Base-by-base conservation (phyloP, 2,329 filamentous ascomycete species). In the Diaporthe sp. region DNA sequence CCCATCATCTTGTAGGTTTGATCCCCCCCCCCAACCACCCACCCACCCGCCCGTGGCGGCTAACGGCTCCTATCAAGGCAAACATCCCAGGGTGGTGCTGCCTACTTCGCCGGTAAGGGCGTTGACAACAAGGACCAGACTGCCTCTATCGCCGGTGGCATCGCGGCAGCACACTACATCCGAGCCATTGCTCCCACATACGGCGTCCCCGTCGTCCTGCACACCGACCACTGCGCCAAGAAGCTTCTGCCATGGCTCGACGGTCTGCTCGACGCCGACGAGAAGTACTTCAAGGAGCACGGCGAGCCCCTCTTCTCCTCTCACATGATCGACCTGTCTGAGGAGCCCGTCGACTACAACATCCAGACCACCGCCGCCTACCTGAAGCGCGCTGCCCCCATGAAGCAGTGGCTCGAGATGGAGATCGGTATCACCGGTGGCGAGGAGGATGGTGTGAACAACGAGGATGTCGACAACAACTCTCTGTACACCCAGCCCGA, bases 381-480 rank as follows among this genome's bases (percentile, higher is more conserved):
- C 90, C 91, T 98, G 77, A 93, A 98, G 92, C 94, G 96, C 80
- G 94, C 94, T 83, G 95, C 95, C 66, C 95, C 96, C 80, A 95
- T 98, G 94, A 98, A 97, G 91, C 95, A 98, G 87, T 98, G 95
- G 95, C 92, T 99, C 79, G 97, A 99, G 92, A 99, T 98, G 96
- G 94, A 95, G 84, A 88, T 97, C 78, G 94, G 94, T 83, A 97
- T 98, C 87, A 98, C 97, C 76, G 96, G 96, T 88, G 95, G 96
- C 87, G 96, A 98, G 89, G 96, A 98, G 86, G 96, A 98, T 81
- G 96, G 96, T 87, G 96, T 98, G 85, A 97, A 98, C 93, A 98
- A 98, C 90, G 95, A 98, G 88, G 91, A 93, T 80, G 96, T 98
- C 79, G 96, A 98, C 91, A 98, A 98, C 92, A 94, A 94, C 90